These are phyloP conservation scores for Ustulina deusta DNA, from an alignment of 2,329 filamentous ascomycete genomes.

Conservation along the genomic window DNA sequence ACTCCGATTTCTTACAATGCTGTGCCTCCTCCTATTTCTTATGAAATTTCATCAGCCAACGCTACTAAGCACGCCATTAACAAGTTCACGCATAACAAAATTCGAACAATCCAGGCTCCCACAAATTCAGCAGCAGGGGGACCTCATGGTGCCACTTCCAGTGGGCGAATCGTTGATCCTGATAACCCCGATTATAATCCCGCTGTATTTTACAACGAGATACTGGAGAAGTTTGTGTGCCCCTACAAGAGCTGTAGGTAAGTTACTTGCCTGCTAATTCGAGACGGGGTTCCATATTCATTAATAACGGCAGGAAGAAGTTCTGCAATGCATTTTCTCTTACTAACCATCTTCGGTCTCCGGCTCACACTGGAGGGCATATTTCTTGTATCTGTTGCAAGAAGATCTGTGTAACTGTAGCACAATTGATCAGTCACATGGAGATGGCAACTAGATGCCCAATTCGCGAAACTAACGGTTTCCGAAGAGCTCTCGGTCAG, in stretches of 20 bases:
- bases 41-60: background rate
- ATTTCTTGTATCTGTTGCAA: slow-evolving; percentile 61
- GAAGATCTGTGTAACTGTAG: slow-evolving; percentile 55
- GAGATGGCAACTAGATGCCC: slow-evolving; percentile 54
- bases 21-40: slow-evolving; percentile 29
- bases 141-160: slow-evolving; percentile 1
- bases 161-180: slow-evolving; percentile 26
- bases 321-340: slow-evolving; percentile 53
- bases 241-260: slow-evolving; percentile 37
- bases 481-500: slow-evolving; percentile 36
- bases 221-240: slow-evolving; percentile 32
- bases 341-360: slow-evolving; percentile 59
- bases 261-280: background rate
- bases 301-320: slow-evolving; percentile 52
- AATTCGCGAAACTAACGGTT: slow-evolving; percentile 33
- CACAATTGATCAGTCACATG: slow-evolving; percentile 61
- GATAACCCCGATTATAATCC: slow-evolving; percentile 30
- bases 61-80: background rate
- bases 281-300: slow-evolving; percentile 32
- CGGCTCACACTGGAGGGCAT: slow-evolving; percentile 54
- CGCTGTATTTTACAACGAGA: slow-evolving; percentile 25
- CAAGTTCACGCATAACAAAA: background rate
- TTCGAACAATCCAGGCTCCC: background rate
- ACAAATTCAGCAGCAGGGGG: background rate
- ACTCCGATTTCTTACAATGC: slow-evolving; percentile 12